Conservation (phyloP, 768 basidiomycete species). For the Trametes meyenii region DNA sequence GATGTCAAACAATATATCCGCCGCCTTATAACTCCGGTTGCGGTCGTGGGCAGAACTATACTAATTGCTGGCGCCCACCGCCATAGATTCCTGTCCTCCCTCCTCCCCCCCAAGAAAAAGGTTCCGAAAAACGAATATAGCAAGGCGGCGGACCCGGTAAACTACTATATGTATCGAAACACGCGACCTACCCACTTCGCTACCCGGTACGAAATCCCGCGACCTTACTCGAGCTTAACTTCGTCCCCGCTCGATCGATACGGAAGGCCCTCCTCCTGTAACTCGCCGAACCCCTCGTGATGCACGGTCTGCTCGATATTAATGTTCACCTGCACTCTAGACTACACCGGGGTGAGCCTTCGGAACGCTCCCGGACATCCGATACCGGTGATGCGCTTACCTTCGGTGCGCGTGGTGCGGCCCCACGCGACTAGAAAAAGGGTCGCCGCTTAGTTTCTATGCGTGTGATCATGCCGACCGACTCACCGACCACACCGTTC, state of each 20-base stretch:
- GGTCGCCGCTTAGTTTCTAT: background rate
- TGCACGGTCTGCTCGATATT: constrained; percentile 12
- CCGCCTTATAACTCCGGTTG: no score
- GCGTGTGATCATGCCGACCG: background rate
- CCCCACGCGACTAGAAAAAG: background rate
- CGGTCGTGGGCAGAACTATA: no score
- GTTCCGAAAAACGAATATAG: no score
- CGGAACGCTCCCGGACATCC: background rate
- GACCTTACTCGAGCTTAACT: background rate
- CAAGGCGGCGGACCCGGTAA: no score
- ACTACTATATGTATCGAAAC: no score
- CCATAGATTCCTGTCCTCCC: no score
- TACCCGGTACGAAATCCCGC: background rate
- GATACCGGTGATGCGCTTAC: background rate
- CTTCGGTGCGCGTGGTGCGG: background rate
- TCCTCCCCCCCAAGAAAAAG: no score
- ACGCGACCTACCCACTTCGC: no score
- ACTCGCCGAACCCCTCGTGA: background rate
- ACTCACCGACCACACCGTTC: constrained; percentile 4
- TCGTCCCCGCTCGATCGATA: background rate
- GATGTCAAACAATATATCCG: no score
- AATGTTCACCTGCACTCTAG: constrained; percentile 3
- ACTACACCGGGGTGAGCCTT: background rate
- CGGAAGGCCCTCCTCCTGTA: background rate
- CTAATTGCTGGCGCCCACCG: no score